Conservation (phyloP, 2,329 filamentous ascomycete species). For the Trichoderma harzianum region DNA sequence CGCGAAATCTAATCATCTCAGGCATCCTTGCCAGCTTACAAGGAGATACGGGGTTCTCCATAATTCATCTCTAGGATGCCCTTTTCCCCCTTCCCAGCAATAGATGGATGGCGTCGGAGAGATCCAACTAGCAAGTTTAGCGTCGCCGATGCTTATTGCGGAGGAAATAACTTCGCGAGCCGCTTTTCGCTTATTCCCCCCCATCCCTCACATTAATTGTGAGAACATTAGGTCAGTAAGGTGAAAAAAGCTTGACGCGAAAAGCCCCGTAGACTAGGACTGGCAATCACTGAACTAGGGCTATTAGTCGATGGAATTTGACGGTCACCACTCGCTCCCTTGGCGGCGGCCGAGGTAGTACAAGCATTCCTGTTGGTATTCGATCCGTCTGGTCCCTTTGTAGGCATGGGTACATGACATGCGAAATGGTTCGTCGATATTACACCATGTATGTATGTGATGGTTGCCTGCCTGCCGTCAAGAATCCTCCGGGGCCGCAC, state of each 20-base stretch:
- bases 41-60: neutral
- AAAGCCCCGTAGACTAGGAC: neutral
- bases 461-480: neutral
- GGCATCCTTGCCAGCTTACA: neutral
- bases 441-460: neutral
- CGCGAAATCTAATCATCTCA: neutral
- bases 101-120: neutral
- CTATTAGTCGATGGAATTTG: neutral
- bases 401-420: neutral
- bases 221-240: neutral
- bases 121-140: neutral
- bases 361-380: neutral
- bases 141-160: neutral
- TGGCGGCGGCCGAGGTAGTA: neutral
- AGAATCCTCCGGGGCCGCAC: neutral
- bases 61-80: neutral
- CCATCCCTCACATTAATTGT: neutral
- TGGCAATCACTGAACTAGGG: neutral
- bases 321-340: neutral
- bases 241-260: neutral
- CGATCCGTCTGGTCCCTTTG: neutral
- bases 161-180: neutral
- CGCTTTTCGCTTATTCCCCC: constrained; percentile 10
- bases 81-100: neutral
- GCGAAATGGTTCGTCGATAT: neutral